Percentiles rank a stretch among this genome's conserved stretches.
These are phyloP conservation scores for Rhododendron molle DNA, from an alignment of 148 eudicot genomes.

Conservation along the genomic window DNA sequence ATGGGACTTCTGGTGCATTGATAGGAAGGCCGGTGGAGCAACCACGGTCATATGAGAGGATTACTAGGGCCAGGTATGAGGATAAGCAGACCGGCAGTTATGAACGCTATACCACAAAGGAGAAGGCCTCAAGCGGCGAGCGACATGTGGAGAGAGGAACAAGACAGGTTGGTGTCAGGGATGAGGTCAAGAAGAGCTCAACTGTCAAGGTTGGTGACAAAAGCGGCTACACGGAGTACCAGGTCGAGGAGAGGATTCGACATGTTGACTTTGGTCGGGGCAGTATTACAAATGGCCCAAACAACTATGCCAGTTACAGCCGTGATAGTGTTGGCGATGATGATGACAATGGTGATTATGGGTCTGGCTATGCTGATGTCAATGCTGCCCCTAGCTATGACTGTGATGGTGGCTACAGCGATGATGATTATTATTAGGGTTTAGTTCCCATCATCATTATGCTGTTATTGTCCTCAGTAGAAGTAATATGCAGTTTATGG, in stretches of 20 bases:
- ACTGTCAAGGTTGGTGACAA: background rate
- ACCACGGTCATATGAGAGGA: background rate
- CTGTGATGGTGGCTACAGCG: background rate
- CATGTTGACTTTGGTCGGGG: background rate
- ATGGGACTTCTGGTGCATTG: background rate
- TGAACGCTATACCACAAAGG: background rate
- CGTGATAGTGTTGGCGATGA: background rate
- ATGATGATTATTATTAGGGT: background rate
- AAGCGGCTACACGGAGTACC: slow-evolving; percentile 3
- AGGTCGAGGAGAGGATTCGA: background rate
- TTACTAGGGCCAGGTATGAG: background rate
- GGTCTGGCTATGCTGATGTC: background rate
- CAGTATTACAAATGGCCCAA: background rate
- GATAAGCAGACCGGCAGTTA: slow-evolving; percentile 1
- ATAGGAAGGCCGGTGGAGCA: background rate
- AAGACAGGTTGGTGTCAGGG: slow-evolving; percentile 1
- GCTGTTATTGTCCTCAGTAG: background rate
- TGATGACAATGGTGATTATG: background rate
- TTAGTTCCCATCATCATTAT: background rate
- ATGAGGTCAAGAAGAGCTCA: background rate
- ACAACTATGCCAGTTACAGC: background rate
- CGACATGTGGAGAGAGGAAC: background rate
- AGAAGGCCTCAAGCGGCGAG: background rate
- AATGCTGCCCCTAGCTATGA: background rate
- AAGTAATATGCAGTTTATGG: background rate